Evolutionary conservation across 768 basidiomycete genomes (phyloP), one percentile per base, ranked within the genome.

Genomic region (Royoungia palumana): DNA sequence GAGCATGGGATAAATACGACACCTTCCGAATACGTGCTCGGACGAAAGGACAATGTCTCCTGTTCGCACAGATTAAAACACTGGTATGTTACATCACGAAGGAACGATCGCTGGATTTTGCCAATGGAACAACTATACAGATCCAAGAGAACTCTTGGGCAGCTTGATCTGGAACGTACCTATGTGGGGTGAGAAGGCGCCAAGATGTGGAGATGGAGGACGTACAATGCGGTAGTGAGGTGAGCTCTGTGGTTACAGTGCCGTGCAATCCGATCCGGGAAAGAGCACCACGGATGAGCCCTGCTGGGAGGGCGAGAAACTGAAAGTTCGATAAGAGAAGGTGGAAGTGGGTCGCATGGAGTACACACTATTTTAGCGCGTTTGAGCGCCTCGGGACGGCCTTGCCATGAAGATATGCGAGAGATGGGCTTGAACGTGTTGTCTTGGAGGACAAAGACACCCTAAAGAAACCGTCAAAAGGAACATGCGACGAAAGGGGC

Each of bases 401-500:
- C 85, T 55, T 87, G 77, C 78, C 85, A 85, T 1, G 89, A 88
- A 2, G 92, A 93, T 35, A 95, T 67, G 32, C 89, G 81, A 4
- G 81, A 68, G 35, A 95, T 81, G 0, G 94, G 90, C 57, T 87
- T 92, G 72, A 96, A 96, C 0, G 82, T 68, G 57, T 93, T 91
- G 56, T 96, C 94, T 68, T 95, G 93, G 2, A 97, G 75, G 4
- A 96, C 94, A 54, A 94, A 96, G 14, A 94, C 83, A 5, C 94
- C 94, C 92, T 95, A 43, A 17, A 28, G 13, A 25, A 3, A 16
- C 12, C 21, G 27, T 47, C n/a, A 40, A 14, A 24, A 21, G 7
- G 14, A 22, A 42, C 35, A 22, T 1, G 9, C 0, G 24, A 7
- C 49, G 27, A 27, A 4, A 20, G 21, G 14, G 3, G n/a, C 51